phyloP scores from a whole-genome alignment of 139 green algal species.

The Spirogloea muscicola region DNA sequence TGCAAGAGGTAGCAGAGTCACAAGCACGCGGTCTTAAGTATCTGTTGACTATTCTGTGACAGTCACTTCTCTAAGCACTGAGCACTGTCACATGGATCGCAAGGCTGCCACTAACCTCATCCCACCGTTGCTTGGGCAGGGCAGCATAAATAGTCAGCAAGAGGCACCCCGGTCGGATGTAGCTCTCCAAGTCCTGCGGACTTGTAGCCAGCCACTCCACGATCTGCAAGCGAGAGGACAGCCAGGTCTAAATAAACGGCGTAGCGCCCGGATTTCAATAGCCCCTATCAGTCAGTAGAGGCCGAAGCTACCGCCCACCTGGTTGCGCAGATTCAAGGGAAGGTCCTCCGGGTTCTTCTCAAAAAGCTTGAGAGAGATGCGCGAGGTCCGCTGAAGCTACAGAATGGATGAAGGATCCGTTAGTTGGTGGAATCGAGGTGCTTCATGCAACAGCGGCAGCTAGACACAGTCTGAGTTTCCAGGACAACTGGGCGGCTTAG shows the following conservation, averaged over 20 bases:
- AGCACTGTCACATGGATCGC: no score
- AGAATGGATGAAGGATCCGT: no score
- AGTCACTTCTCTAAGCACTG: no score
- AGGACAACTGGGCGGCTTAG: no score
- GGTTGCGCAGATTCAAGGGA: constrained; percentile 15
- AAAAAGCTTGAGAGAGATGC: constrained; percentile 36
- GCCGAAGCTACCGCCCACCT: constrained; percentile 7
- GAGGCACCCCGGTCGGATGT: constrained; percentile 32
- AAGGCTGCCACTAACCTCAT: no score
- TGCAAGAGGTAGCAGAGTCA: no score
- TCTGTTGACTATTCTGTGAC: no score
- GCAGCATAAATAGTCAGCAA: constrained; percentile 6
- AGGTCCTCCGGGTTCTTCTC: constrained; percentile 34
- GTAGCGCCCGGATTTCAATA: background rate
- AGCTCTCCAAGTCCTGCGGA: constrained; percentile 24
- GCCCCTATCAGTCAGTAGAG: background rate
- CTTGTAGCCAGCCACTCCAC: constrained; percentile 25
- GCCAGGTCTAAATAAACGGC: background rate
- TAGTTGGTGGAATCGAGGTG: no score
- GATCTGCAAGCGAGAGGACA: constrained; percentile 12
- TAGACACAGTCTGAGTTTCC: no score
- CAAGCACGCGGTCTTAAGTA: no score
- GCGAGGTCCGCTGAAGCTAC: constrained; percentile 7
- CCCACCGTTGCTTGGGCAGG: constrained; percentile 8
- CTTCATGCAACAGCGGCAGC: no score